phyloP scores from a whole-genome alignment of 768 basidiomycete species.

The Suillus luteus region DNA sequence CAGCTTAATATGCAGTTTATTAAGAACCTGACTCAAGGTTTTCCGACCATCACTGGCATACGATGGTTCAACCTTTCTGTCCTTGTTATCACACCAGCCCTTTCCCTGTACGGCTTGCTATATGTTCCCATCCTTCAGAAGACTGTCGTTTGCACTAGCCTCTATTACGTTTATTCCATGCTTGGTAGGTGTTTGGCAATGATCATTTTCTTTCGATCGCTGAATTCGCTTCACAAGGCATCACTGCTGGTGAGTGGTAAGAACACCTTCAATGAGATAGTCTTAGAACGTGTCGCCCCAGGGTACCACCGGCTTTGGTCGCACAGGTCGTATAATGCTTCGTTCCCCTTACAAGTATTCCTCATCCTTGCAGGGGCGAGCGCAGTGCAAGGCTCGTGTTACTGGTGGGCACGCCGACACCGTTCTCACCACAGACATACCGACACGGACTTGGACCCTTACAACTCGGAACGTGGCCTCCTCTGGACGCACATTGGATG shows the following conservation, averaged over 20 bases:
- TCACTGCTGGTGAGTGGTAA: conserved; percentile 46
- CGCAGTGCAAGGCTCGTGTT: conserved; percentile 84
- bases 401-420: conserved; percentile 86
- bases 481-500: conserved; percentile 84
- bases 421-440: conserved; percentile 84
- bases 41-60: conserved; percentile 56
- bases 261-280: not conserved
- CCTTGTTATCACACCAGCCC: conserved; percentile 66
- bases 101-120: conserved; percentile 71
- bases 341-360: conserved; percentile 66
- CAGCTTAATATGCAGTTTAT: conserved; percentile 19
- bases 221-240: conserved; percentile 36
- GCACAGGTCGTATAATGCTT: conserved; percentile 80
- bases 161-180: conserved; percentile 89
- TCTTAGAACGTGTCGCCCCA: conserved; percentile 26
- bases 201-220: conserved; percentile 16
- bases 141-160: conserved; percentile 61
- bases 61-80: conserved; percentile 80
- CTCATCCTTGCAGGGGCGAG: conserved; percentile 76
- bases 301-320: conserved; percentile 88
- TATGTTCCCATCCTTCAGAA: conserved; percentile 43
- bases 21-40: conserved; percentile 23
- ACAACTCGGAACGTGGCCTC: conserved; percentile 76
- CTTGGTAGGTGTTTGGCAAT: conserved; percentile 51
- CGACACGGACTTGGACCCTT: conserved; percentile 85